Evolutionary conservation across 2,329 filamentous ascomycete genomes (phyloP), one percentile per base, ranked within the genome.

Genomic region (Pseudogymnoascus sp.): DNA sequence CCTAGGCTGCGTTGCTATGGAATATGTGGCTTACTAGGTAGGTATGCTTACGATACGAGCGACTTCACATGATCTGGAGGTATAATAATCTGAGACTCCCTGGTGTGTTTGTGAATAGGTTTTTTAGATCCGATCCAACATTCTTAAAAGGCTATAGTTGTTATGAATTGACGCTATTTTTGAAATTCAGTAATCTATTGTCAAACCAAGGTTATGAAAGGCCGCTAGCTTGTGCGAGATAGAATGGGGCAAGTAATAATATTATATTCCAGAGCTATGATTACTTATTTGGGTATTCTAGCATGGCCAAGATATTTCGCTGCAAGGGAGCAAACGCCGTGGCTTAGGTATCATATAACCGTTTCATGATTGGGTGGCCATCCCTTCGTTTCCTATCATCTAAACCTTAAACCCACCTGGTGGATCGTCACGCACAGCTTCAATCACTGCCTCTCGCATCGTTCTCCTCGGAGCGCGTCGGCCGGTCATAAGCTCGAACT

Each of bases 401-500:
- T 57, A 57, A 57, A 12, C 51, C 29, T 57, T 57, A 21, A 57
- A 57, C 6, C 51, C 51, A 57, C 29, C 51, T 18, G 29, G 10
- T 36, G 51, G 51, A 57, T 57, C 51, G 14, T 57, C 29, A 21
- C 29, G 51, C 29, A 57, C 51, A 21, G 51, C 51, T 34, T 57
- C 51, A 57, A 57, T 75, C 11, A 88, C 85, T 69, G 86, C 86
- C 45, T 83, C 78, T 66, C 87, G 81, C 88, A 92, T 92, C 31
- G 88, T 72, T 47, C 83, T 77, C 14, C 88, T 80, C 2, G 88
- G 88, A 18, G 87, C 87, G 71, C 86, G 81, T 54, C 87, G 79
- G 0, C 88, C 88, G 0, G 88, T 91, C 70, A 91, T 90, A 1
- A 91, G 75, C 74, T 92, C 89, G 70, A 91, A 92, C 69, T 91